These are phyloP conservation scores for Odontarrhena argentea DNA, from an alignment of 345 rosid genomes.

Conservation along the genomic window DNA sequence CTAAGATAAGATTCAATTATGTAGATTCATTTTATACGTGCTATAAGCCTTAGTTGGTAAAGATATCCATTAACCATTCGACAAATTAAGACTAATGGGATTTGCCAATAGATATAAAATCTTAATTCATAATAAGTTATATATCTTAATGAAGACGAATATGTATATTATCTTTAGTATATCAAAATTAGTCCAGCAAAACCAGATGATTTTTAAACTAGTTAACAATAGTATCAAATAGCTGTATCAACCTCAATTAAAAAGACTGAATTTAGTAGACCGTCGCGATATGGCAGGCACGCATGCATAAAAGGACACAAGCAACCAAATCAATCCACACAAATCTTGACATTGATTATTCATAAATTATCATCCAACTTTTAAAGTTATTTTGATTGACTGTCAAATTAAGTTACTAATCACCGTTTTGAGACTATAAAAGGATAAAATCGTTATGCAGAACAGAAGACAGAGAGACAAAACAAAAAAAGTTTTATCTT, in stretches of 20 bases:
- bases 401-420: constrained; percentile 14
- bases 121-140: background rate
- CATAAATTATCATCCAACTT: background rate
- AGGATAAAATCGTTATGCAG: constrained; percentile 13
- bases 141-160: background rate
- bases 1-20: too few relatives aligned
- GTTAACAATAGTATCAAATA: background rate
- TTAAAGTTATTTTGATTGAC: background rate
- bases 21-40: too few relatives aligned
- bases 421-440: background rate
- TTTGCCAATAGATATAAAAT: too few relatives aligned
- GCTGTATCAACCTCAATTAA: constrained; percentile 4
- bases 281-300: background rate
- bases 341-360: background rate
- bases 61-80: too few relatives aligned
- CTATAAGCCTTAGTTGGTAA: too few relatives aligned
- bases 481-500: background rate
- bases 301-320: background rate
- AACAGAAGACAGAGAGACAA: background rate
- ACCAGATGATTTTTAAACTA: background rate
- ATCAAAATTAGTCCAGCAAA: constrained; percentile 8
- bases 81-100: too few relatives aligned
- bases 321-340: background rate
- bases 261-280: constrained; percentile 6
- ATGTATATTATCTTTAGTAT: background rate